A percentile compares a stretch with the other conserved stretches of the same genome.
Conservation (phyloP, 202 grass and related monocot species). For the Brachypodium distachyon region DNA sequence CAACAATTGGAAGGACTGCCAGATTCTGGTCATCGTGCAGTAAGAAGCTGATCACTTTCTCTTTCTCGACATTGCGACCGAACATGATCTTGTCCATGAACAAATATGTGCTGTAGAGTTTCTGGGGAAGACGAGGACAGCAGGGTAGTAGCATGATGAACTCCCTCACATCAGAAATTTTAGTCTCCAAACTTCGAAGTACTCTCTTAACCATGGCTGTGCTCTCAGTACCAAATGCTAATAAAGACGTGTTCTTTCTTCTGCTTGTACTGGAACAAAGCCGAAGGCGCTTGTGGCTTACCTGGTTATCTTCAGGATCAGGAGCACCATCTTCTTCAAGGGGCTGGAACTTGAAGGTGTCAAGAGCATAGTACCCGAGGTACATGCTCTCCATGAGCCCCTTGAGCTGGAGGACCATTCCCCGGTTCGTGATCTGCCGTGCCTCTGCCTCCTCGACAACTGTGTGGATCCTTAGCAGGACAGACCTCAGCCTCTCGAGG, state of each 20-base stretch:
- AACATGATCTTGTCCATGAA: slow-evolving; percentile 13
- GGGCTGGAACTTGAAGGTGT: neutral
- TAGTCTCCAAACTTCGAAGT: neutral
- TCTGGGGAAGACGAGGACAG: neutral
- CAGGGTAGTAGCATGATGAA: neutral
- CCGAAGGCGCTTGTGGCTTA: neutral
- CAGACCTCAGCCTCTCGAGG: neutral
- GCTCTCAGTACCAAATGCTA: neutral
- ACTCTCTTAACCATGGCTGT: neutral
- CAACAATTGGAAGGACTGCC: neutral
- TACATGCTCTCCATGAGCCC: neutral
- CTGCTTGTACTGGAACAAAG: neutral
- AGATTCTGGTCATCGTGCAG: neutral
- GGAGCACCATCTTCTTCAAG: neutral
- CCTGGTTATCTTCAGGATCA: neutral
- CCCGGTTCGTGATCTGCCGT: neutral
- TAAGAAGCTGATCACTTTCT: slow-evolving; percentile 17
- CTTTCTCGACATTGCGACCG: neutral
- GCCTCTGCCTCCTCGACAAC: neutral
- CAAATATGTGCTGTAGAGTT: slow-evolving; percentile 3
- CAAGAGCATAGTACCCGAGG: neutral
- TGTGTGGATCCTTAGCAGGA: neutral
- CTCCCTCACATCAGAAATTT: neutral
- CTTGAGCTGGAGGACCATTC: neutral
- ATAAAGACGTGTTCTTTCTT: neutral